Conservation (phyloP, 805 yeast genomes). For the Saccharomycopsis selenospora region DNA sequence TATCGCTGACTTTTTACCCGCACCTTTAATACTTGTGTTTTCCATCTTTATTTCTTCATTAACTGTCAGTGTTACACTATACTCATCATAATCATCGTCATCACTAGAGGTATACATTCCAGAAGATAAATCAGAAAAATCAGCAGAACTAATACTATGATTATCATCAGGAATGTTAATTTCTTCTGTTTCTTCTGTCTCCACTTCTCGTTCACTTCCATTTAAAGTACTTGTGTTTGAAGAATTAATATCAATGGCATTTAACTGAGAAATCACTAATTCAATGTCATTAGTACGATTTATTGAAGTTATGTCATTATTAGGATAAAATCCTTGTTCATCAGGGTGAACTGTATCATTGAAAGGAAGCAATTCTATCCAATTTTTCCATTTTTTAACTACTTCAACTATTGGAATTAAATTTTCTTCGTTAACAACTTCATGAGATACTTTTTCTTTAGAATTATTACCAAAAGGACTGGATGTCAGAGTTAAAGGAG, state of each 20-base stretch:
- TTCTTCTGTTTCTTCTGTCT: not conserved
- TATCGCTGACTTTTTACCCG: not conserved
- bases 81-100: not conserved
- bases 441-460: too few relatives aligned
- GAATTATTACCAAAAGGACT: not conserved
- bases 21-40: not conserved
- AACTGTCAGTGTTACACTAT: not conserved
- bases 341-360: slow-evolving; percentile 13
- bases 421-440: slow-evolving; percentile 7
- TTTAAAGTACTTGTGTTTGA: too few relatives aligned
- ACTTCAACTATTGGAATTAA: slow-evolving; percentile 7
- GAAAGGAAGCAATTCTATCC: slow-evolving; percentile 8
- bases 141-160: not conserved
- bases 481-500: not conserved
- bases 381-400: slow-evolving; percentile 11
- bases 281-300: slow-evolving; percentile 1
- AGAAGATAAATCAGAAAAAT: not conserved
- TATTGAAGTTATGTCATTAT: not conserved
- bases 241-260: not conserved
- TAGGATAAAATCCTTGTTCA: slow-evolving; percentile 19
- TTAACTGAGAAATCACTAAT: not conserved
- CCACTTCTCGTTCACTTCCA: too few relatives aligned
- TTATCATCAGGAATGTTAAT: not conserved
- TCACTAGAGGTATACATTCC: not conserved
- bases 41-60: slow-evolving; percentile 1